Percentiles rank a stretch among this genome's conserved stretches.
Conservation (phyloP, 2,329 filamentous ascomycete genomes). For the Colletotrichum lindemuthianum region DNA sequence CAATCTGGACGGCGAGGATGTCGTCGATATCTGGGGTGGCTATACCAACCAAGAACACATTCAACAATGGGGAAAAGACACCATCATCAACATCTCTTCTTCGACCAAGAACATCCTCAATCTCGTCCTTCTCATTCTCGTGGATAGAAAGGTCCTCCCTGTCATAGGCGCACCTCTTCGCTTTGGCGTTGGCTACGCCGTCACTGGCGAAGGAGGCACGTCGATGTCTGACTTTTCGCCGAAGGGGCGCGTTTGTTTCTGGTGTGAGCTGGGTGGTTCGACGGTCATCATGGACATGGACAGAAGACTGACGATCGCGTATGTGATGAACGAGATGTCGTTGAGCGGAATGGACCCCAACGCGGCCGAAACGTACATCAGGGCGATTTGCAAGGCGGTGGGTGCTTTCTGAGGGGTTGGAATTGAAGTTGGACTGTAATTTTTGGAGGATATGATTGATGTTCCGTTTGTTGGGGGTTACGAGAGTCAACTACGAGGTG, state of each 20-base stretch:
- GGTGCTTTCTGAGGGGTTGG: neutral
- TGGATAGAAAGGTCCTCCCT: slow-evolving; percentile 50
- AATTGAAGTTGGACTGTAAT: too few relatives aligned
- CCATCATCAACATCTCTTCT: slow-evolving; percentile 52
- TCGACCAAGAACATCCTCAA: slow-evolving; percentile 49
- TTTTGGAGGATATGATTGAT: too few relatives aligned
- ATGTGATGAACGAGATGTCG: slow-evolving; percentile 58
- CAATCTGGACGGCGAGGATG: slow-evolving; percentile 50
- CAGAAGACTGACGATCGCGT: slow-evolving; percentile 51
- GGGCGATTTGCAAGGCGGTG: neutral
- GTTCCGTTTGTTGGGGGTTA: too few relatives aligned
- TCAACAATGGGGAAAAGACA: slow-evolving; percentile 50
- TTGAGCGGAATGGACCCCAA: slow-evolving; percentile 1
- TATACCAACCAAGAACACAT: slow-evolving; percentile 43
- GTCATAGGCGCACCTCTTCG: slow-evolving; percentile 47
- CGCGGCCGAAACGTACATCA: slow-evolving; percentile 1
- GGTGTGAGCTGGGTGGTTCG: slow-evolving; percentile 58
- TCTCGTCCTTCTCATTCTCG: slow-evolving; percentile 49
- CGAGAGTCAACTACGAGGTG: too few relatives aligned
- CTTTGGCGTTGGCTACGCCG: slow-evolving; percentile 54
- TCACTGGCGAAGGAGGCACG: slow-evolving; percentile 43
- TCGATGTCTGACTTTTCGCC: slow-evolving; percentile 42
- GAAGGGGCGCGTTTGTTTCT: slow-evolving; percentile 48
- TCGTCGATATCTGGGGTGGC: slow-evolving; percentile 58
- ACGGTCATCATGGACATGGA: slow-evolving; percentile 54